A percentile compares a stretch with the other conserved stretches of the same genome.
Conservation (phyloP, 805 yeast species). For the Kazachstania kunashirensis region DNA sequence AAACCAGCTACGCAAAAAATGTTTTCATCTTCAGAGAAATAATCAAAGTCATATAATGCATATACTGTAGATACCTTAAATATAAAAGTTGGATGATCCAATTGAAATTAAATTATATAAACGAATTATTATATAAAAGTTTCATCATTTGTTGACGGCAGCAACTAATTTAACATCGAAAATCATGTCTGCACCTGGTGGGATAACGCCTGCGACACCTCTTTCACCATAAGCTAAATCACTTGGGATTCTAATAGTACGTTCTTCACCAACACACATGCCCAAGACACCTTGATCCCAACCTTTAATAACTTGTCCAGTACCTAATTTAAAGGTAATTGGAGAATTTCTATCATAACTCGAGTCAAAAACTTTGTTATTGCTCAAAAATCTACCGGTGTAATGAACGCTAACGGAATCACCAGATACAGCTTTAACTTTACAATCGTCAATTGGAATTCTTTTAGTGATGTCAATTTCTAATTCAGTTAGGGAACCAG, state of each 20-base stretch:
- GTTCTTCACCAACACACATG: conserved; percentile 84
- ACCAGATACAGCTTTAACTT: conserved; percentile 48
- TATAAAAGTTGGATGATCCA: too few species aligned
- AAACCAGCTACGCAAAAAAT: conserved; percentile 29
- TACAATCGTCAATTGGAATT: conserved; percentile 45
- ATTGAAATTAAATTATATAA: too few species aligned
- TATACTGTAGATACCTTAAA: background rate
- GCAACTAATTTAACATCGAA: conserved; percentile 26
- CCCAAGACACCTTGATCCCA: conserved; percentile 82
- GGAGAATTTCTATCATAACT: conserved; percentile 59
- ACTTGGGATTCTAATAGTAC: conserved; percentile 73
- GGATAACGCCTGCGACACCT: conserved; percentile 71
- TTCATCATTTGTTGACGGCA: conserved; percentile 3
- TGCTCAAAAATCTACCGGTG: conserved; percentile 51
- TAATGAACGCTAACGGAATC: conserved; percentile 71
- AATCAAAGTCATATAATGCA: background rate
- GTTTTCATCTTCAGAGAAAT: conserved; percentile 14
- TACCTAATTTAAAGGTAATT: conserved; percentile 61
- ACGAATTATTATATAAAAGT: background rate
- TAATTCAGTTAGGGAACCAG: conserved; percentile 21
- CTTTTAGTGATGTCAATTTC: conserved; percentile 38
- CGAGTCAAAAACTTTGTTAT: conserved; percentile 68
- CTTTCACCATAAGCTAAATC: conserved; percentile 65
- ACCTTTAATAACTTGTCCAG: conserved; percentile 73
- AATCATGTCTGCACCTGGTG: conserved; percentile 61